Percentiles rank a stretch among this genome's conserved stretches.
Conservation (phyloP, 2,329 filamentous ascomycete species). For the Penicillium sp. region DNA sequence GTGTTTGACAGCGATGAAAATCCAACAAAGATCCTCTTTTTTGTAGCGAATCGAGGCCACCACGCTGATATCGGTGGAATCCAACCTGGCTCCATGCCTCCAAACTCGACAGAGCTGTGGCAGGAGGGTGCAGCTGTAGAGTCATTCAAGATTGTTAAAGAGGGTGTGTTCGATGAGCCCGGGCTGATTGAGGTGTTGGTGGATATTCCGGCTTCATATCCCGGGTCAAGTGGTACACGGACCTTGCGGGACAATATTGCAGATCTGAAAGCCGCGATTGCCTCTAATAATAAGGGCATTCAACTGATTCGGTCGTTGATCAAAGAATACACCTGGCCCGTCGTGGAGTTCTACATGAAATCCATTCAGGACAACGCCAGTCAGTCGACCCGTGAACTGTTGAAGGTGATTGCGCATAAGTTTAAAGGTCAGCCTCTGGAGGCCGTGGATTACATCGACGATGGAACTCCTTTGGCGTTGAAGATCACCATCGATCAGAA, state of each 20-base stretch:
- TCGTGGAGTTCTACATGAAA: constrained; percentile 35
- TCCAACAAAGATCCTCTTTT: constrained; percentile 63
- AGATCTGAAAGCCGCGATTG: constrained; percentile 47
- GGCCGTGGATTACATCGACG: constrained; percentile 76
- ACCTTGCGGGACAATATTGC: constrained; percentile 52
- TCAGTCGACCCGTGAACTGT: not conserved
- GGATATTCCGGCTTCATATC: constrained; percentile 66
- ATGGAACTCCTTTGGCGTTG: constrained; percentile 70
- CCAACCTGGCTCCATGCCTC: constrained; percentile 39
- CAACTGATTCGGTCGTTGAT: constrained; percentile 37
- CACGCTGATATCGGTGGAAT: constrained; percentile 70
- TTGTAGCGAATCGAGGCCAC: constrained; percentile 71
- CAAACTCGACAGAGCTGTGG: constrained; percentile 37
- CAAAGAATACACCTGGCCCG: constrained; percentile 51
- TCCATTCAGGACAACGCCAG: constrained; percentile 10
- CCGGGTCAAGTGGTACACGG: constrained; percentile 71
- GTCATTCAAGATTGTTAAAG: constrained; percentile 31
- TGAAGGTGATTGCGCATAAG: not conserved
- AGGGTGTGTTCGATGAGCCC: constrained; percentile 37
- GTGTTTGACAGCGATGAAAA: constrained; percentile 64
- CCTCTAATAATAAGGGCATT: constrained; percentile 46
- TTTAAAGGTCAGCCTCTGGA: not conserved
- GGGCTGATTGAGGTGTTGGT: constrained; percentile 64
- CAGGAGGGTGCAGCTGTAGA: constrained; percentile 41
- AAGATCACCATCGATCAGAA: constrained; percentile 68